Base-by-base conservation (phyloP, 208 protist genomes). In the Trypanosoma melophagium region DNA sequence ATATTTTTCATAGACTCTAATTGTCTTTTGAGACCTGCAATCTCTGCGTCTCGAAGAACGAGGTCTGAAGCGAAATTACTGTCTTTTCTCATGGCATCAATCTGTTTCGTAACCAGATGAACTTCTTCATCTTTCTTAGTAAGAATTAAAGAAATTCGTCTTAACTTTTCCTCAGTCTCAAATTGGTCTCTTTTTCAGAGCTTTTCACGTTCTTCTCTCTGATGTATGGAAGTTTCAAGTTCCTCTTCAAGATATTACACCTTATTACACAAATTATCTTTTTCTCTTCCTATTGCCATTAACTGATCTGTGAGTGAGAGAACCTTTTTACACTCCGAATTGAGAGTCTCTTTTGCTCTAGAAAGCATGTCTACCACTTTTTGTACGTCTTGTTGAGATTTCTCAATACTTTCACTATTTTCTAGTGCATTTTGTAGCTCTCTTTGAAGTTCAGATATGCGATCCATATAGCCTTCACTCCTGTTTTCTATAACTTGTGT, bases 1-100 rank as follows among this genome's bases (percentile, higher is more conserved):
- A 57, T 63, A n/a, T 31, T 25, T 45, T 63, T 62, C 13, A 70
- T 21, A 38, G 0, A 54, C 16, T 63, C 55, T 2, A 70, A 25
- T 35, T 63, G 65, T 45, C 22, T 70, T 52, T 63, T 54, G 7
- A 70, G 65, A 13, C 65, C 56, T 19, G 7, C 17, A 62, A 70
- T 70, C 31, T 70, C 55, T 28, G 53, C 35, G 13, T 70, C 56
- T 35, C 47, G 54, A 1, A 62, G 21, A 17, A 7, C 17, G 31
- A 62, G 17, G 22, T 42, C 42, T 24, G 63, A 60, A 5, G 21
- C 21, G 7, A 69, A 22, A 24, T 54, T 0, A 44, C 14, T 31
- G 13, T n/a, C 17, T 13, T 60, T 21, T 9, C n/a, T 22, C 17
- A 38, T n/a, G 53, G 40, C 38, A n/a, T 60, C 41, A 7, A 60